phyloP scores from a whole-genome alignment of 306 rosid genomes.

The Amphicarpaea edgeworthii region DNA sequence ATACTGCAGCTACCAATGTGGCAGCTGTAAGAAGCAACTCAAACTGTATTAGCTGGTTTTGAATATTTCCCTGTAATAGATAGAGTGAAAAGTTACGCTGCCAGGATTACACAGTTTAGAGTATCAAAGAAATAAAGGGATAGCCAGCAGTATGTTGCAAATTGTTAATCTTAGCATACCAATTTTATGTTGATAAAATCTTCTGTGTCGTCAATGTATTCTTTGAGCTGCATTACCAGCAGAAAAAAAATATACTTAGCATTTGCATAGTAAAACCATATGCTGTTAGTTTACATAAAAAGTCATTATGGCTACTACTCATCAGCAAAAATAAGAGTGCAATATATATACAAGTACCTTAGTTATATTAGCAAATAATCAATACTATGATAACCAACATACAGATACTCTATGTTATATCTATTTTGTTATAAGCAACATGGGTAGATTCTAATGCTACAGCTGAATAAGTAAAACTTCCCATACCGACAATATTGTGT shows the following conservation, averaged over 20 bases:
- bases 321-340: slow-evolving; percentile 12
- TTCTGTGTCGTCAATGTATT: slow-evolving; percentile 96
- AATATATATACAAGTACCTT: not conserved
- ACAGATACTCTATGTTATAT: not conserved
- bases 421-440: not conserved
- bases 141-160: slow-evolving; percentile 24
- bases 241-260: slow-evolving; percentile 40
- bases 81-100: slow-evolving; percentile 17
- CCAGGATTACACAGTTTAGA: slow-evolving; percentile 14
- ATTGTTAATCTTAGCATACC: slow-evolving; percentile 62
- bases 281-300: slow-evolving; percentile 25
- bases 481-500: slow-evolving; percentile 80
- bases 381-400: not conserved
- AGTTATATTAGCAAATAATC: slow-evolving; percentile 10
- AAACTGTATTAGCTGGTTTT: slow-evolving; percentile 90
- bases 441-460: slow-evolving; percentile 28
- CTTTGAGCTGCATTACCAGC: slow-evolving; percentile 80
- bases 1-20: slow-evolving; percentile 78
- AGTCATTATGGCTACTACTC: slow-evolving; percentile 3
- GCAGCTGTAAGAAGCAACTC: slow-evolving; percentile 95
- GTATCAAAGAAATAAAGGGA: slow-evolving; percentile 39
- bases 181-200: slow-evolving; percentile 97
- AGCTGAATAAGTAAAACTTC: slow-evolving; percentile 41
- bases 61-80: slow-evolving; percentile 84
- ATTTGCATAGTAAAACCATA: slow-evolving; percentile 25